phyloP scores from a whole-genome alignment of 1,139 yeast species.

The Blastobotrys arbuscula region DNA sequence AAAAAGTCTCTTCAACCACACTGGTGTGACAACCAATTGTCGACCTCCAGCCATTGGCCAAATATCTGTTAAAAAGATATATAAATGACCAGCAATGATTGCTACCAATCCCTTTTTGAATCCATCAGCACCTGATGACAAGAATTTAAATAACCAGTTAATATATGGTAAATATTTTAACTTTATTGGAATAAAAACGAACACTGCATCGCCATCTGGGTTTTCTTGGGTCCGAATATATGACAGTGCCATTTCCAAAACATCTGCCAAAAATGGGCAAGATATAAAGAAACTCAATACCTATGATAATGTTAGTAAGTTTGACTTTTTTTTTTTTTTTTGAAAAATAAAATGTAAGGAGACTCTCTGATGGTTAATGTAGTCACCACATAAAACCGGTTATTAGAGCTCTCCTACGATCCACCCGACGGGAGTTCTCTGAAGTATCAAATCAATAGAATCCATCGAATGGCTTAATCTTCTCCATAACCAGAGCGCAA shows the following conservation, averaged over 20 bases:
- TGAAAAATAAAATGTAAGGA: constrained; percentile 9
- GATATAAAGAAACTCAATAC: not conserved
- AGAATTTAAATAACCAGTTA: constrained; percentile 26
- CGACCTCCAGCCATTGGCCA: constrained; percentile 26
- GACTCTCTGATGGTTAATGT: not conserved
- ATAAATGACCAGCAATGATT: constrained; percentile 34
- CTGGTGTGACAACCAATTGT: constrained; percentile 25
- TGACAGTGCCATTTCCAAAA: constrained; percentile 27
- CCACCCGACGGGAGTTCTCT: constrained; percentile 20
- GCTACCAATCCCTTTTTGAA: constrained; percentile 31
- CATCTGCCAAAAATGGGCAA: constrained; percentile 2
- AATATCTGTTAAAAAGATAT: constrained; percentile 27
- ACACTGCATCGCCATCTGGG: constrained; percentile 25
- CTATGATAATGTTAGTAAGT: not conserved
- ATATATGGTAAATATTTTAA: constrained; percentile 34
- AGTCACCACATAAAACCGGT: not conserved
- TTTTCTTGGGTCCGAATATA: constrained; percentile 38
- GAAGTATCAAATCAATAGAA: constrained; percentile 26
- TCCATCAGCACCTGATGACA: constrained; percentile 29
- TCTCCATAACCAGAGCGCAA: constrained; percentile 35
- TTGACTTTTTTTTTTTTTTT: not conserved
- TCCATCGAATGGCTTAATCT: constrained; percentile 26
- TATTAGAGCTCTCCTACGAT: constrained; percentile 24
- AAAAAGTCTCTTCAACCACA: constrained; percentile 18
- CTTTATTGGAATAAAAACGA: constrained; percentile 31